phyloP scores from a whole-genome alignment of 768 basidiomycete genomes.

The Clitopilus hobsonii region DNA sequence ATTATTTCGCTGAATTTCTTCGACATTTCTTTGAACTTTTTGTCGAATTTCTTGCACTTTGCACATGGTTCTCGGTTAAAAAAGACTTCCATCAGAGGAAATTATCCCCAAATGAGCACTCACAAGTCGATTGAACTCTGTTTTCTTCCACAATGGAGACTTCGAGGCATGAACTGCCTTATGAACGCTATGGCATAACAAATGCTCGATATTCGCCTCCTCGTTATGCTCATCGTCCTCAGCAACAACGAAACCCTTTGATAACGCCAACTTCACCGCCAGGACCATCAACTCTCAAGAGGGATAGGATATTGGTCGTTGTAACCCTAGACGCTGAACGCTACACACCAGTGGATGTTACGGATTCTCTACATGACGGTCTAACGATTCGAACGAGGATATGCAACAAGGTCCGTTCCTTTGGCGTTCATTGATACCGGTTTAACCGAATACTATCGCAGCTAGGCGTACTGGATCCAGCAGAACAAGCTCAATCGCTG shows the following conservation, averaged over 20 bases:
- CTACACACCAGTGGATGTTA: constrained; percentile 15
- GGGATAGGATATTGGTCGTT: constrained; percentile 10
- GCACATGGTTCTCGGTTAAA: background rate
- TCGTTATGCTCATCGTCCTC: background rate
- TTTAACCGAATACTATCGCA: background rate
- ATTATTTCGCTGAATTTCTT: background rate
- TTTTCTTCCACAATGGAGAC: constrained; percentile 1
- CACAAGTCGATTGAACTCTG: background rate
- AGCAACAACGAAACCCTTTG: background rate
- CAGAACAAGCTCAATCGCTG: constrained; percentile 11
- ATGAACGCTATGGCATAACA: background rate
- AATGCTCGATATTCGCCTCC: background rate
- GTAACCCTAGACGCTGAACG: constrained; percentile 15
- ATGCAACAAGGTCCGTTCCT: constrained; percentile 10
- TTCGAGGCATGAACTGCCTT: background rate
- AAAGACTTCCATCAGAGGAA: background rate
- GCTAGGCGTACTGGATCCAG: constrained; percentile 12
- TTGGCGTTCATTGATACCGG: background rate
- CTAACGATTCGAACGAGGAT: constrained; percentile 14
- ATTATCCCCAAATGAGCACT: constrained; percentile 1
- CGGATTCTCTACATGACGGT: constrained; percentile 14
- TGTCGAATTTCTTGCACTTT: background rate
- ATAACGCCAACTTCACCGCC: background rate
- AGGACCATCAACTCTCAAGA: background rate
- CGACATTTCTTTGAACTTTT: background rate